phyloP scores from a whole-genome alignment of 176 grass and related monocot genomes.

The Oryza meridionalis region DNA sequence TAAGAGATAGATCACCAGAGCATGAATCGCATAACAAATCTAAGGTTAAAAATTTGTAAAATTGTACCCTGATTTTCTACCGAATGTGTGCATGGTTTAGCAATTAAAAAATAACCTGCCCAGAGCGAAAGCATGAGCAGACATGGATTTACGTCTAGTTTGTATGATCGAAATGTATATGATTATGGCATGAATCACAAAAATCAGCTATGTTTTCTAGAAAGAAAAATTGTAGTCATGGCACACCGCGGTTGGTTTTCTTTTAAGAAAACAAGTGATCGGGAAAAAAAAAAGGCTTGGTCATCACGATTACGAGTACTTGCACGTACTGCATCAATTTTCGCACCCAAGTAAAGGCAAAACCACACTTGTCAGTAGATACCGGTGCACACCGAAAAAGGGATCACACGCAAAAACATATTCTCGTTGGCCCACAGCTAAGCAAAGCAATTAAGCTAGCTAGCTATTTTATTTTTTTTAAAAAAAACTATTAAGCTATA shows the following conservation, averaged over 20 bases:
- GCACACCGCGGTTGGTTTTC: constrained; percentile 38
- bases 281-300: neutral
- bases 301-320: constrained; percentile 51
- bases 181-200: neutral
- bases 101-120: too few relatives aligned
- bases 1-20: too few relatives aligned
- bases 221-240: neutral
- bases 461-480: too few relatives aligned
- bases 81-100: too few relatives aligned
- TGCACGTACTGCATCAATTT: constrained; percentile 20
- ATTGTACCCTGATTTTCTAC: too few relatives aligned
- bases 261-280: constrained; percentile 24
- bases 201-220: neutral
- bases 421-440: constrained; percentile 44
- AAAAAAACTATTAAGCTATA: neutral
- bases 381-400: neutral
- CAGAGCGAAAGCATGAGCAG: too few relatives aligned
- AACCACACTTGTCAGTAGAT: constrained; percentile 41
- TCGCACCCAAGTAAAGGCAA: constrained; percentile 39
- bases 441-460: neutral
- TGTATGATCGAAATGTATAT: neutral
- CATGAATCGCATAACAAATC: too few relatives aligned
- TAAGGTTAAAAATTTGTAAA: too few relatives aligned
- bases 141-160: too few relatives aligned
- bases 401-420: neutral